Base-by-base conservation (phyloP, 1,284 basidiomycete species). In the Ganoderma boninense region DNA sequence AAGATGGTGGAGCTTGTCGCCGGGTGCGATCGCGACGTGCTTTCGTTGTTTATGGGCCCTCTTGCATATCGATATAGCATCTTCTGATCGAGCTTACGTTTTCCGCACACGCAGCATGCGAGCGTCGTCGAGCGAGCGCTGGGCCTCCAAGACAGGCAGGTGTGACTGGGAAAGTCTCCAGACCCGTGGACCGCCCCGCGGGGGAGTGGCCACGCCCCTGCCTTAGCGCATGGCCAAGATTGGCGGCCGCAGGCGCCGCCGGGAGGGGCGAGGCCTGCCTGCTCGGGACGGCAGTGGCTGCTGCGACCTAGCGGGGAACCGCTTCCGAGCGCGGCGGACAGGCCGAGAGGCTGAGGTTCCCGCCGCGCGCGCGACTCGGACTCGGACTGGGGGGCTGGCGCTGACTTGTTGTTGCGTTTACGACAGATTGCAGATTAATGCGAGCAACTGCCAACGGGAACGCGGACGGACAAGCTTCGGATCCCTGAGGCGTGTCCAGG, bases 401-500 rank as follows among this genome's bases (percentile, higher is more conserved):
- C 60, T 62, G 60, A 43, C 60, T 49, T 49, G 13, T 18, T 62
- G 60, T 54, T 26, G 38, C 23, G 60, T 54, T 26, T 46, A 49
- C 59, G 59, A 67, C 23, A 52, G 61, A 67, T 67, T 54, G 40
- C 46, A 52, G 61, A 67, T 67, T 62, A 54, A 67, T 66, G 56
- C 42, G 61, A 26, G 59, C 56, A 66, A 60, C 46, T 66, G 65
- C 65, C 65, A 66, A 38, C 35, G 66, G 18, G 14, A 29, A 29
- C 26, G 38, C 35, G 65, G 69, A 57, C 62, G 70, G 67, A 66
- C 59, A 65, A 69, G 70, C 64, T 62, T 66, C 67, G 69, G 69
- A 65, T 32, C 66, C 63, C 63, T 67, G 52, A 61, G 66, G n/a
- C 43, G 44, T 35, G 52, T 42, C 26, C 8, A 40, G 49, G 65